Percentiles rank a stretch among this genome's conserved stretches.
These are phyloP conservation scores for Toxoplasma gondii DNA, from an alignment of 169 alveolate species.

Conservation along the genomic window DNA sequence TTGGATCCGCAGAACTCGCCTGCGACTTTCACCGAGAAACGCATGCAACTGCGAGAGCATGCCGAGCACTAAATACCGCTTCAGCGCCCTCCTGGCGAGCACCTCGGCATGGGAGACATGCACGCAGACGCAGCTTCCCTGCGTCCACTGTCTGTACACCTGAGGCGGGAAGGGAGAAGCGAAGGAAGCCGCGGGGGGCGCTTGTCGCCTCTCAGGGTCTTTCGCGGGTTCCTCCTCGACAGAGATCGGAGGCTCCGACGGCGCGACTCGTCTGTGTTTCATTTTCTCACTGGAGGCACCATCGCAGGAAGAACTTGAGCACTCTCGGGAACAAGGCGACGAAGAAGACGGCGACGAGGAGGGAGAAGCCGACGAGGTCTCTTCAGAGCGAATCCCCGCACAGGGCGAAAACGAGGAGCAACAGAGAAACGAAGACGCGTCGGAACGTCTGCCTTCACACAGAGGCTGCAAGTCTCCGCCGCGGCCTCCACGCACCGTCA, in stretches of 20 bases:
- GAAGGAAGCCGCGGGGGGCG: neutral
- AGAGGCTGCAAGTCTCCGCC: too few relatives aligned
- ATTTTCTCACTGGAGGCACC: neutral
- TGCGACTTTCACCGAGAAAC: neutral
- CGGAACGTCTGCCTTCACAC: too few relatives aligned
- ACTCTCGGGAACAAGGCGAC: neutral
- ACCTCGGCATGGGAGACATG: slow-evolving; percentile 2
- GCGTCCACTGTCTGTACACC: neutral
- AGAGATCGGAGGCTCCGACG: too few relatives aligned
- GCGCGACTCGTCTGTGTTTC: neutral
- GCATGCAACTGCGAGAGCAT: neutral
- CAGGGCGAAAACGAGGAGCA: neutral
- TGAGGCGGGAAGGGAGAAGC: neutral
- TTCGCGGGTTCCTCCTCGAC: too few relatives aligned
- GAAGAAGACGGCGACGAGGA: neutral
- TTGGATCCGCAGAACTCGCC: neutral
- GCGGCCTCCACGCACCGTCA: too few relatives aligned
- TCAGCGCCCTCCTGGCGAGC: neutral
- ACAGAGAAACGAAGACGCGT: neutral
- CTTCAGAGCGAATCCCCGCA: neutral
- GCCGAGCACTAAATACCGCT: neutral
- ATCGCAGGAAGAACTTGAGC: neutral
- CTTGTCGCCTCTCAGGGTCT: too few relatives aligned
- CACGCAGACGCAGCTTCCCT: neutral
- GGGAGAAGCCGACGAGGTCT: neutral